phyloP scores from a whole-genome alignment of 805 yeast genomes.

The Schwanniomyces sp. region DNA sequence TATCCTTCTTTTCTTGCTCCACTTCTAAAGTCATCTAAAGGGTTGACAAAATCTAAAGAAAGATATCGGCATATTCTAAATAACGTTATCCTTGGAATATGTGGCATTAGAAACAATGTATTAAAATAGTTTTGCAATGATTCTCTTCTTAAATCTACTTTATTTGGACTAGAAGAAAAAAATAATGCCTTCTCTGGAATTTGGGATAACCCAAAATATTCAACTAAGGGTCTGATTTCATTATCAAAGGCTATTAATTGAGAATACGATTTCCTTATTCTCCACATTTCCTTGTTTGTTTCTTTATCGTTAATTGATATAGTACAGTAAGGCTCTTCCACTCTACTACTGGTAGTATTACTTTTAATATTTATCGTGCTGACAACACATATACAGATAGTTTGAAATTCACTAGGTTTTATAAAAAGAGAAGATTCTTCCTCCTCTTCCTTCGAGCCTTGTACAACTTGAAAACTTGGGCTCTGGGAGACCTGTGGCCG shows the following conservation, averaged over 20 bases:
- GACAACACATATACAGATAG: slow-evolving; percentile 47
- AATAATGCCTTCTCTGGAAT: slow-evolving; percentile 68
- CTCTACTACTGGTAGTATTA: slow-evolving; percentile 31
- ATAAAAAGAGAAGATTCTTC: slow-evolving; percentile 52
- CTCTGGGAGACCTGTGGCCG: neutral
- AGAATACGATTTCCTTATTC: slow-evolving; percentile 61
- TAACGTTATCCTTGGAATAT: slow-evolving; percentile 53
- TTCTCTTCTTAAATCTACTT: slow-evolving; percentile 60
- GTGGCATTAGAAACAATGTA: slow-evolving; percentile 55
- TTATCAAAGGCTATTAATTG: slow-evolving; percentile 64
- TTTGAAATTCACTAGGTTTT: slow-evolving; percentile 57
- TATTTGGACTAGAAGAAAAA: slow-evolving; percentile 56
- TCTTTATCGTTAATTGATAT: slow-evolving; percentile 65
- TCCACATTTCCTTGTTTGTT: slow-evolving; percentile 69
- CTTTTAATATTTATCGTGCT: slow-evolving; percentile 44
- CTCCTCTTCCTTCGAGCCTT: slow-evolving; percentile 26
- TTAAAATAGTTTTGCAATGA: slow-evolving; percentile 59
- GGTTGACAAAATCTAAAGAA: slow-evolving; percentile 64
- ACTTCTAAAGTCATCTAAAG: slow-evolving; percentile 51
- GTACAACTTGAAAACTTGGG: slow-evolving; percentile 15
- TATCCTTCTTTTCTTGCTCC: slow-evolving; percentile 65
- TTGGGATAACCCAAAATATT: slow-evolving; percentile 55
- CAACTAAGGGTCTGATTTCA: slow-evolving; percentile 52
- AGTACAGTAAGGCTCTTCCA: slow-evolving; percentile 60
- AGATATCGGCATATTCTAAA: slow-evolving; percentile 61